Evolutionary conservation across 1,284 basidiomycete genomes (phyloP).

Genomic region (Tetrapyrgos nigripes): DNA sequence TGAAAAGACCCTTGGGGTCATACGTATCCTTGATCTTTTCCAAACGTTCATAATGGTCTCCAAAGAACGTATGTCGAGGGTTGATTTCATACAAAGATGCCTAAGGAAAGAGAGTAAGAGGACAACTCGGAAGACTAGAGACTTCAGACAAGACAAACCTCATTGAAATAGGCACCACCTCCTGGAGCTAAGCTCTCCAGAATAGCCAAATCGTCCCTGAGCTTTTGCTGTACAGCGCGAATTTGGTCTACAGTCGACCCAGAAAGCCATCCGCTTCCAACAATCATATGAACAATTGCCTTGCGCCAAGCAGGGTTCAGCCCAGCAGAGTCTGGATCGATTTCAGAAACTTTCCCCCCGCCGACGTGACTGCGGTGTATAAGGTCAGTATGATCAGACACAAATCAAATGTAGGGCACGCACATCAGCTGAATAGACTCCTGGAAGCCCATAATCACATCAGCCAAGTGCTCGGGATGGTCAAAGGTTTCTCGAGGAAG

Average conservation of each 20-base stretch:
- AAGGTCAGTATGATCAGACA: neutral
- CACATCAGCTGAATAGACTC: neutral
- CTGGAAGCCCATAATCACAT: neutral
- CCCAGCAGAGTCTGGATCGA: slow-evolving; percentile 42
- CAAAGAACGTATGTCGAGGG: slow-evolving; percentile 49
- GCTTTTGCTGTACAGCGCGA: slow-evolving; percentile 12
- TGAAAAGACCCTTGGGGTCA: slow-evolving; percentile 49
- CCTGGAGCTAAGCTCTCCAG: slow-evolving; percentile 34
- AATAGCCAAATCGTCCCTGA: slow-evolving; percentile 29
- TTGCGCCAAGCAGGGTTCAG: slow-evolving; percentile 51
- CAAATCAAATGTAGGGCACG: neutral
- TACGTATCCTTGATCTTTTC: slow-evolving; percentile 49
- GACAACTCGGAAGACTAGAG: neutral
- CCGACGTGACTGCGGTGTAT: slow-evolving; percentile 38
- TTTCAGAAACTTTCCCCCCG: slow-evolving; percentile 44
- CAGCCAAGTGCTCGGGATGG: neutral
- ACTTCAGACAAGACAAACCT: slow-evolving; percentile 34
- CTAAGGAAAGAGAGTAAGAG: slow-evolving; percentile 27
- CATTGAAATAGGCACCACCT: slow-evolving; percentile 48
- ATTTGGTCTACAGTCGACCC: slow-evolving; percentile 33
- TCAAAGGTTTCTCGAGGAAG: slow-evolving; percentile 39
- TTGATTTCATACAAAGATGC: slow-evolving; percentile 46
- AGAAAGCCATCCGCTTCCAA: slow-evolving; percentile 38
- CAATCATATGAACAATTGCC: slow-evolving; percentile 36
- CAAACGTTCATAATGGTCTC: slow-evolving; percentile 44